Percentiles rank a stretch among this genome's conserved stretches.
phyloP scores from a whole-genome alignment of 768 basidiomycete genomes.

The Suillus sp. region DNA sequence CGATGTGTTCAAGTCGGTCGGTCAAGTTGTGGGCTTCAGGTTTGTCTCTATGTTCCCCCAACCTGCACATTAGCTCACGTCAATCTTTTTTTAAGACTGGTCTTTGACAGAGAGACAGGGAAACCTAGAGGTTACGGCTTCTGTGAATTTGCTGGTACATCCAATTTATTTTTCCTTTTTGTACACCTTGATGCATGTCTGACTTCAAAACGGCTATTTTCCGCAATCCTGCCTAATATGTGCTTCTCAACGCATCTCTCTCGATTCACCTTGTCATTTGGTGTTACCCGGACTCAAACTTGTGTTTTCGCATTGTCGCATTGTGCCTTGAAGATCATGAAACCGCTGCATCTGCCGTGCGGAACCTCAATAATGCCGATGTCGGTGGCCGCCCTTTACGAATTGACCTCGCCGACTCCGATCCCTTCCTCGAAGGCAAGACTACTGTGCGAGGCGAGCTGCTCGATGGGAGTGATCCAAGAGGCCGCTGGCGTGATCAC shows the following conservation, averaged over 20 bases:
- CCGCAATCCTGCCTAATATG: conserved; percentile 14
- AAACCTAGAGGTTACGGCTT: conserved; percentile 94
- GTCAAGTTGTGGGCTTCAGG: conserved; percentile 89
- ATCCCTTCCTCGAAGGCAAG: conserved; percentile 89
- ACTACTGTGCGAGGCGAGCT: conserved; percentile 85
- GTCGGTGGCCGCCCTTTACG: conserved; percentile 91
- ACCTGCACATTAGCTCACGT: conserved; percentile 5
- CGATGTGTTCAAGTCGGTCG: conserved; percentile 86
- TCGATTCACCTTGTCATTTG: conserved; percentile 21
- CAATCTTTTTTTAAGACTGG: conserved; percentile 53
- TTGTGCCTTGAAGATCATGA: conserved; percentile 72
- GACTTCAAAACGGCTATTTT: conserved; percentile 37
- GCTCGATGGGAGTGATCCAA: conserved; percentile 58
- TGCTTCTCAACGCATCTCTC: conserved; percentile 12
- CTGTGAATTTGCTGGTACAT: conserved; percentile 88
- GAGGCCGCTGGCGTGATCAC: conserved; percentile 45
- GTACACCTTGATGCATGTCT: conserved; percentile 33
- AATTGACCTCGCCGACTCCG: conserved; percentile 93
- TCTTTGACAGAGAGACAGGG: conserved; percentile 91
- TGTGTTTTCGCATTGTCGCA: conserved; percentile 9
- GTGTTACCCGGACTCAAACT: conserved; percentile 4
- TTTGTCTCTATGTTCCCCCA: conserved; percentile 27
- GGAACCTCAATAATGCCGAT: conserved; percentile 91
- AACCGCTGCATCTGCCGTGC: conserved; percentile 92
- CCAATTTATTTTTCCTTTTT: conserved; percentile 34